Evolutionary conservation across 108 stramenopile species (phyloP).

Genomic region (Fragilaria crotonensis): DNA sequence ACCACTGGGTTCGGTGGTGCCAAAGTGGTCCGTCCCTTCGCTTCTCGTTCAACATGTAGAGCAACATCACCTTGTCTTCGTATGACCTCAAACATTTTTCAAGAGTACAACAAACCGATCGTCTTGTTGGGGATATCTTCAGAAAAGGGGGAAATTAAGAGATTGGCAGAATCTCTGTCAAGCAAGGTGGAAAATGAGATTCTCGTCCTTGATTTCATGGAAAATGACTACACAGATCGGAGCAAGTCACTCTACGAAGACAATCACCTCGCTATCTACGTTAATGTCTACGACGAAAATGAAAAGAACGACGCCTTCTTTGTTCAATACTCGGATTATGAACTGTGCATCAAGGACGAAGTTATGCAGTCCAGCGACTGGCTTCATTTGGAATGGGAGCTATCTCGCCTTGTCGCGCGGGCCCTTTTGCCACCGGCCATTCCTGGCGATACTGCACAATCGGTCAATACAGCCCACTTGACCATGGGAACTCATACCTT

Average conservation of each 20-base stretch:
- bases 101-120: conserved; percentile 77
- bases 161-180: conserved; percentile 48
- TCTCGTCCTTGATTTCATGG: conserved; percentile 58
- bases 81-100: conserved; percentile 50
- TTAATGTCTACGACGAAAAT: conserved; percentile 58
- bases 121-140: conserved; percentile 57
- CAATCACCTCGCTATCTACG: conserved; percentile 48
- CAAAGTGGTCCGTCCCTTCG: too few relatives aligned
- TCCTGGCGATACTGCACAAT: conserved; percentile 47
- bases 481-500: conserved; percentile 82
- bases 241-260: conserved; percentile 51
- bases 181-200: conserved; percentile 20
- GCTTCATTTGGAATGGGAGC: conserved; percentile 78
- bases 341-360: conserved; percentile 73
- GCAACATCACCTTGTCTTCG: too few relatives aligned
- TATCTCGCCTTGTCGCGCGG: conserved; percentile 62
- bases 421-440: conserved; percentile 64
- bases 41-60: too few relatives aligned
- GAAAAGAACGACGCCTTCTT: conserved; percentile 47
- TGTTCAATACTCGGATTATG: conserved; percentile 72
- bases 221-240: conserved; percentile 4
- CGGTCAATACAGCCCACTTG: conserved; percentile 67
- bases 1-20: too few relatives aligned
- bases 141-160: conserved; percentile 48
- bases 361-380: conserved; percentile 22